Evolutionary conservation across 345 rosid species (phyloP).

Genomic region (Firmiana major): DNA sequence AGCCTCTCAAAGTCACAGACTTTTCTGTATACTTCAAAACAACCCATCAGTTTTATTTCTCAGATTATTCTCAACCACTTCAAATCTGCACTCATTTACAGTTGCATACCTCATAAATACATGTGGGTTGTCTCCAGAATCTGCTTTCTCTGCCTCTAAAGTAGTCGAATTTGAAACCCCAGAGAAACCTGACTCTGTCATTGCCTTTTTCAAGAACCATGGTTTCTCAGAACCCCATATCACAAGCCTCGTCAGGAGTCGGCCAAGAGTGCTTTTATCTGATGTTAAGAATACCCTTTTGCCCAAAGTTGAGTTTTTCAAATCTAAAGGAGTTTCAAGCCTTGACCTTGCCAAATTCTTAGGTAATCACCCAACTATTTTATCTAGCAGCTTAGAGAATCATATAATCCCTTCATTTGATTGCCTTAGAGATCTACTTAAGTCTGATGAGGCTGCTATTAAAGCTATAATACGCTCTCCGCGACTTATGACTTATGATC

Average conservation of each 20-base stretch:
- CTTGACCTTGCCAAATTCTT: slow-evolving; percentile 14
- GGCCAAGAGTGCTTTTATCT: slow-evolving; percentile 10
- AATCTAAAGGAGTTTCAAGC: slow-evolving; percentile 29
- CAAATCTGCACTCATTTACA: slow-evolving; percentile 14
- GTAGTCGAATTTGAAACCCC: slow-evolving; percentile 10
- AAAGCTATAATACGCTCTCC: not conserved
- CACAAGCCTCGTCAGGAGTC: not conserved
- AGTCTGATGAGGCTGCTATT: not conserved
- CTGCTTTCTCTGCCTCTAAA: slow-evolving; percentile 21
- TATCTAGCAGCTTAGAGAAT: slow-evolving; percentile 25
- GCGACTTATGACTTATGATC: not conserved
- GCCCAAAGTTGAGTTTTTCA: slow-evolving; percentile 39
- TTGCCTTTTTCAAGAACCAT: slow-evolving; percentile 16
- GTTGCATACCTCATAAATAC: slow-evolving; percentile 32
- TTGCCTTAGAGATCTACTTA: slow-evolving; percentile 13
- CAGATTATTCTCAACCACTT: slow-evolving; percentile 5
- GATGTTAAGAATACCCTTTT: slow-evolving; percentile 17
- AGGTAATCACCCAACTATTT: not conserved
- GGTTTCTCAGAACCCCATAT: slow-evolving; percentile 37
- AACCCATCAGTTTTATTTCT: not conserved
- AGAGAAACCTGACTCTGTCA: slow-evolving; percentile 17
- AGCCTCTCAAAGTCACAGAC: not conserved
- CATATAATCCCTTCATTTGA: slow-evolving; percentile 26
- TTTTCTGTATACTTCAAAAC: not conserved
- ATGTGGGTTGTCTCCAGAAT: slow-evolving; percentile 33